phyloP scores from a whole-genome alignment of 2,329 filamentous ascomycete genomes.

The Grosmannia serpens region DNA sequence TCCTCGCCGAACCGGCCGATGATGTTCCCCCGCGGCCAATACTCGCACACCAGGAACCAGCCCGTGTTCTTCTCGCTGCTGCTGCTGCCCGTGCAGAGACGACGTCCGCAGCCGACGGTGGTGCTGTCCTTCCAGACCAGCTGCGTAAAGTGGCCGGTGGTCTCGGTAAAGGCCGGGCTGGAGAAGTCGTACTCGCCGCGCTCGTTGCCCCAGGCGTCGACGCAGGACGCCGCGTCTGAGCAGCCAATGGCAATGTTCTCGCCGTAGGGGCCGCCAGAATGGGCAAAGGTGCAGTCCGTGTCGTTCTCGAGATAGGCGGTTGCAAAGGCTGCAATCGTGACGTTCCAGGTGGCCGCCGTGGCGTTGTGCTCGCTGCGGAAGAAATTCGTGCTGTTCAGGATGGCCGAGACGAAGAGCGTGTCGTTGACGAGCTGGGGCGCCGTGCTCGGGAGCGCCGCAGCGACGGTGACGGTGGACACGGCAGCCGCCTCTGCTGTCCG shows the following conservation, averaged over 20 bases:
- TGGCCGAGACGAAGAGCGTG: constrained; percentile 34
- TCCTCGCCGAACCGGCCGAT: constrained; percentile 36
- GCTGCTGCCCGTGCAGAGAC: constrained; percentile 23
- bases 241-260: constrained; percentile 67
- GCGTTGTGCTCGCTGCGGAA: constrained; percentile 56
- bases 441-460: constrained; percentile 22
- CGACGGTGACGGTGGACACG: constrained; percentile 20
- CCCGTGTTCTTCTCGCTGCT: constrained; percentile 22
- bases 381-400: constrained; percentile 55
- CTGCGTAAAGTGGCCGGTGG: constrained; percentile 62
- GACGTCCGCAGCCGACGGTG: constrained; percentile 42
- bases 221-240: constrained; percentile 37
- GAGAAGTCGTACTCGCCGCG: constrained; percentile 45
- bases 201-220: constrained; percentile 59
- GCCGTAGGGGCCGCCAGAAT: constrained; percentile 53
- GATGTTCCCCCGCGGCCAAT: constrained; percentile 56
- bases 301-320: constrained; percentile 31
- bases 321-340: constrained; percentile 46
- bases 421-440: constrained; percentile 25
- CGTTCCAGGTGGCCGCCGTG: constrained; percentile 49
- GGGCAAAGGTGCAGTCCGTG: constrained; percentile 34
- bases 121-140: constrained; percentile 57
- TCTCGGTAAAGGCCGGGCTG: constrained; percentile 41
- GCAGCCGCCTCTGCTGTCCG: background rate
- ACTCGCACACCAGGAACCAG: constrained; percentile 61